Percentiles rank a stretch among this genome's conserved stretches.
Evolutionary conservation across 1,284 basidiomycete genomes (phyloP).

Genomic region (Xerocomus nothofagi): DNA sequence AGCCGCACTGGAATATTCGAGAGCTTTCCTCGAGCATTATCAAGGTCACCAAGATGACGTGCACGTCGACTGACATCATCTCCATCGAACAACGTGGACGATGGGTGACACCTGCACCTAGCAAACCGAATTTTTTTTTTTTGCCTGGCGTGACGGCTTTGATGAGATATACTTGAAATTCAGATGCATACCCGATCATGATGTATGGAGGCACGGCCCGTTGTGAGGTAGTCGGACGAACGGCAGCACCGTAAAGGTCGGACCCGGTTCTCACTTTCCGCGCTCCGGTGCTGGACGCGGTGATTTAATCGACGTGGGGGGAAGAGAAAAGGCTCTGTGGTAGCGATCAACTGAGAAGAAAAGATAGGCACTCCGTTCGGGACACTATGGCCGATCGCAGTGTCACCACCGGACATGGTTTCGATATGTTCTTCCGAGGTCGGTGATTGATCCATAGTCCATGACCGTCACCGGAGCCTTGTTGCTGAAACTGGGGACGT

Average conservation of each 20-base stretch:
- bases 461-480: not conserved
- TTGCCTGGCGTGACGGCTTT: too few relatives aligned
- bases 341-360: not conserved
- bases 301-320: not conserved
- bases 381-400: slow-evolving; percentile 76
- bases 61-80: too few relatives aligned
- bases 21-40: not conserved
- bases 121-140: not conserved
- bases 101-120: not conserved
- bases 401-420: slow-evolving; percentile 70
- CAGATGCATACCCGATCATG: not conserved
- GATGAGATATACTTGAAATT: not conserved
- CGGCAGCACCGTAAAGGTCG: not conserved
- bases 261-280: not conserved
- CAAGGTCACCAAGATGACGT: not conserved
- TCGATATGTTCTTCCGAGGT: slow-evolving; percentile 76
- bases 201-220: not conserved
- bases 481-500: not conserved
- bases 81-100: not conserved
- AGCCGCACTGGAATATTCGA: not conserved
- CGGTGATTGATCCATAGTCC: slow-evolving; percentile 8
- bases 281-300: not conserved
- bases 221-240: not conserved
- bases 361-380: slow-evolving; percentile 66
- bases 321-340: not conserved